phyloP scores from a whole-genome alignment of 2,329 filamentous ascomycete genomes.

The Colletotrichum noveboracense region DNA sequence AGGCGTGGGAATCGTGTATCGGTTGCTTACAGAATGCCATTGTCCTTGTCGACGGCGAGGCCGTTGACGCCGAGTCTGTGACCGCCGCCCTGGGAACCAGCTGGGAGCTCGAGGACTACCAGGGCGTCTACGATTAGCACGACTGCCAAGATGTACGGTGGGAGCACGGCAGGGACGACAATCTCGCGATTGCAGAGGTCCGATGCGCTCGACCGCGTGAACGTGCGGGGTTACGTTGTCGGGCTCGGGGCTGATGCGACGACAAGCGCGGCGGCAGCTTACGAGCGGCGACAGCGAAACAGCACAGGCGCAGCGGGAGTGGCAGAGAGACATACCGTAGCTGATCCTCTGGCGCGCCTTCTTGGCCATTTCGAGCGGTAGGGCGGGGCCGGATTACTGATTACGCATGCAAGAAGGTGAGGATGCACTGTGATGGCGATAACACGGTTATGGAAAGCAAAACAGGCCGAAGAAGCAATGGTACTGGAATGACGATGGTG shows the following conservation, averaged over 20 bases:
- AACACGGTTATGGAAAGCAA: background rate
- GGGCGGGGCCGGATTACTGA: conserved; percentile 11
- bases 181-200: background rate
- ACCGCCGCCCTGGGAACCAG: conserved; percentile 67
- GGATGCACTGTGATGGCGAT: background rate
- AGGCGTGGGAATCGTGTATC: background rate
- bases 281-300: background rate
- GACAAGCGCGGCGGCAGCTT: background rate
- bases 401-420: conserved; percentile 8
- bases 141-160: background rate
- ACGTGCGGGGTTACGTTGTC: conserved; percentile 7
- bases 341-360: conserved; percentile 74
- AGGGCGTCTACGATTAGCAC: background rate
- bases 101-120: conserved; percentile 63
- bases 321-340: conserved; percentile 58
- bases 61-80: conserved; percentile 96
- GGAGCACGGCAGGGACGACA: background rate
- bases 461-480: background rate
- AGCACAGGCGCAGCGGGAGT: background rate
- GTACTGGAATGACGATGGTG: background rate
- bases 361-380: conserved; percentile 59
- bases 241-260: background rate
- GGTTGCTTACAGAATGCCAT: conserved; percentile 79
- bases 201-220: background rate
- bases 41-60: conserved; percentile 82